A percentile compares a stretch with the other conserved stretches of the same genome.
phyloP scores from a whole-genome alignment of 2,329 filamentous ascomycete species.

The Myriangium duriaei region DNA sequence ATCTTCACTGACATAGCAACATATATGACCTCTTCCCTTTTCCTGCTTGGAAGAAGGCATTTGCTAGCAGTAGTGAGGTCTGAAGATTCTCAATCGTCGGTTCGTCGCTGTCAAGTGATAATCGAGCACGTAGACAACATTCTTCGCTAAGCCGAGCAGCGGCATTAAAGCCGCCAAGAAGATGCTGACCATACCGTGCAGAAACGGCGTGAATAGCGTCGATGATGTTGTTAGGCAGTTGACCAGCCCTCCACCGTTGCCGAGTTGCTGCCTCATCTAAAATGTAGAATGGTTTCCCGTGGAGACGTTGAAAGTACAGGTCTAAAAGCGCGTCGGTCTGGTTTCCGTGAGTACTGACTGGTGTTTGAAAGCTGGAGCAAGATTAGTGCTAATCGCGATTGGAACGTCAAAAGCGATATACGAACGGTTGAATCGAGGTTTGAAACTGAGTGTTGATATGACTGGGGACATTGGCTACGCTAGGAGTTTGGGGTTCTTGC shows the following conservation, averaged over 20 bases:
- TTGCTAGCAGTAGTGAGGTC: slow-evolving; percentile 59
- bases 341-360: slow-evolving; percentile 1
- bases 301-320: slow-evolving; percentile 66
- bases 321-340: slow-evolving; percentile 39
- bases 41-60: slow-evolving; percentile 64
- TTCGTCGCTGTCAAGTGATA: slow-evolving; percentile 64
- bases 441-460: background rate
- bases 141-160: slow-evolving; percentile 59
- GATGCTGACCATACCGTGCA: slow-evolving; percentile 56
- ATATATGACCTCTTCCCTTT: slow-evolving; percentile 79
- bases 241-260: slow-evolving; percentile 56
- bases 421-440: slow-evolving; percentile 8
- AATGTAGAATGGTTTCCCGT: slow-evolving; percentile 72
- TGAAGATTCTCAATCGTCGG: slow-evolving; percentile 69
- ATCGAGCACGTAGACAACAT: slow-evolving; percentile 56
- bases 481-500: slow-evolving; percentile 6
- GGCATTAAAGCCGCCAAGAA: slow-evolving; percentile 50
- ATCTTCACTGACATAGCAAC: slow-evolving; percentile 51
- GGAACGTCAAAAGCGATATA: background rate
- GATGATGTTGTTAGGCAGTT: slow-evolving; percentile 42
- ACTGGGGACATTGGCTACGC: slow-evolving; percentile 2
- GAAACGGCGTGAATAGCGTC: slow-evolving; percentile 41
- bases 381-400: slow-evolving; percentile 1
- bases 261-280: slow-evolving; percentile 65
- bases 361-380: slow-evolving; percentile 5